These are phyloP conservation scores for Cladochytrium tenue DNA, from an alignment of 371 early-diverging fungal genomes.

Conservation along the genomic window DNA sequence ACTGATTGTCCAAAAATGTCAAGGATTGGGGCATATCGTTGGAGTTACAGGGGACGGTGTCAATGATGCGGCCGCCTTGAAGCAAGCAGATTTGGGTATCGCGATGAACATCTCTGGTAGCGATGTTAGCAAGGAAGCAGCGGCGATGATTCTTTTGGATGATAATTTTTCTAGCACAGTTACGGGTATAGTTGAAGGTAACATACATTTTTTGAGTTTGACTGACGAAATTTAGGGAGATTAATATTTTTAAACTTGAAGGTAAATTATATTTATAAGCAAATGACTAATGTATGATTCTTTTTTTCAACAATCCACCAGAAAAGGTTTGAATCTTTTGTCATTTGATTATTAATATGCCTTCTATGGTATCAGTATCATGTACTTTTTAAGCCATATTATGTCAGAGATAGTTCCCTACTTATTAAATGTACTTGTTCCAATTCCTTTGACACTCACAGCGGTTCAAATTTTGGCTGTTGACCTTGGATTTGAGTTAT, in stretches of 20 bases:
- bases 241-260: slow-evolving; percentile 59
- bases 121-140: slow-evolving; percentile 57
- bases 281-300: not conserved
- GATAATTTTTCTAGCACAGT: slow-evolving; percentile 57
- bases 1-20: slow-evolving; percentile 51
- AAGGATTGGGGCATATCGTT: slow-evolving; percentile 55
- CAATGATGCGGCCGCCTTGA: slow-evolving; percentile 63
- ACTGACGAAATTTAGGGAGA: slow-evolving; percentile 32
- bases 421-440: slow-evolving; percentile 47
- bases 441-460: slow-evolving; percentile 55
- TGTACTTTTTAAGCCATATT: slow-evolving; percentile 59
- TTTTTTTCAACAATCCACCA: too few relatives aligned
- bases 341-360: too few relatives aligned
- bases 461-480: slow-evolving; percentile 56
- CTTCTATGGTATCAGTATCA: slow-evolving; percentile 25
- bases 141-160: slow-evolving; percentile 58
- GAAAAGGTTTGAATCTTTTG: too few relatives aligned
- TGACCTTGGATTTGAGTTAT: slow-evolving; percentile 59
- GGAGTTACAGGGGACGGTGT: slow-evolving; percentile 67
- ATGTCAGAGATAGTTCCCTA: slow-evolving; percentile 52
- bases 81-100: slow-evolving; percentile 63
- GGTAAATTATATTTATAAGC: slow-evolving; percentile 2
- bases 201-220: not conserved
- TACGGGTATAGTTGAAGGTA: slow-evolving; percentile 51
- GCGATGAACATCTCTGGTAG: slow-evolving; percentile 61